These are phyloP conservation scores for Suhomyces guaymorum DNA, from an alignment of 1,139 yeast species.

Conservation along the genomic window DNA sequence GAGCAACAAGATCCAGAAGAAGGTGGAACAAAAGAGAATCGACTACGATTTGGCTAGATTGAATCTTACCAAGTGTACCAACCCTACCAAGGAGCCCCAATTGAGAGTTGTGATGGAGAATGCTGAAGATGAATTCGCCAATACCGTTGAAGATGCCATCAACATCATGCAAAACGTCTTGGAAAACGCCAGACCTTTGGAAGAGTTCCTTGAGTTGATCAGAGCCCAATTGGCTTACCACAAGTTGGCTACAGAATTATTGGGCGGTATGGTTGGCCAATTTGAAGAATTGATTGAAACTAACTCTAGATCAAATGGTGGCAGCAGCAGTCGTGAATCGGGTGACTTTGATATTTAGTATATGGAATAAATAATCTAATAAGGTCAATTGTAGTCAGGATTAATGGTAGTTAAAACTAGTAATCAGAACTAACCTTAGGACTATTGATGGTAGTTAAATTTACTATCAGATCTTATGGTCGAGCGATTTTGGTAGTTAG, in stretches of 20 bases:
- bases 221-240: conserved; percentile 84
- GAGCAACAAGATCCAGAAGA: conserved; percentile 70
- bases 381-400: too few relatives aligned
- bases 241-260: conserved; percentile 70
- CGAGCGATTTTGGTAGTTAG: too few relatives aligned
- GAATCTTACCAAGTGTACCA: conserved; percentile 60
- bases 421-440: too few relatives aligned
- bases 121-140: conserved; percentile 88
- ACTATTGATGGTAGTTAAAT: too few relatives aligned
- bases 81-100: conserved; percentile 74
- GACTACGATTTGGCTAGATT: conserved; percentile 80
- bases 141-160: conserved; percentile 88
- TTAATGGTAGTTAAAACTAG: too few relatives aligned
- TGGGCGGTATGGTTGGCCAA: conserved; percentile 66
- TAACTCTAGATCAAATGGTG: conserved; percentile 24
- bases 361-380: too few relatives aligned
- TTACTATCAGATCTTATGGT: too few relatives aligned
- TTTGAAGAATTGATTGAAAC: conserved; percentile 63
- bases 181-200: conserved; percentile 70
- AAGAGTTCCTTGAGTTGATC: conserved; percentile 67
- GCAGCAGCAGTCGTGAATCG: conserved; percentile 33
- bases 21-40: conserved; percentile 77
- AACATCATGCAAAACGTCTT: conserved; percentile 81
- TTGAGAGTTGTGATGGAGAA: conserved; percentile 78
- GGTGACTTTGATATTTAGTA: conserved; percentile 52